phyloP scores from a whole-genome alignment of 352 stramenopile genomes.

The Globisporangium cystogenes region DNA sequence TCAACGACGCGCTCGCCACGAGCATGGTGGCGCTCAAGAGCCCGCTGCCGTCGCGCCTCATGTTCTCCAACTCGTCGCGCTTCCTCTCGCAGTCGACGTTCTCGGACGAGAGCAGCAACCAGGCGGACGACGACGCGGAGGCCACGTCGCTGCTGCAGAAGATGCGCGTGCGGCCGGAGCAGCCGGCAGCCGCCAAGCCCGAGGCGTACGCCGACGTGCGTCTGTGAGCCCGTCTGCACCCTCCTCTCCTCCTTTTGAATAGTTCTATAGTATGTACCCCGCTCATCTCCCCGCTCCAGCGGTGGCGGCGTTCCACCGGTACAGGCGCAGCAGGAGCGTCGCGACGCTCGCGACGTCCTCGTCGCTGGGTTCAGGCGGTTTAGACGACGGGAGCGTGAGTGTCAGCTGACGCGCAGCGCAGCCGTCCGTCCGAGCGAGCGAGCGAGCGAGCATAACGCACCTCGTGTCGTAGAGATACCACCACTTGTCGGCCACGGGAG shows the following conservation, averaged over 20 bases:
- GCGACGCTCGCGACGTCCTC: slow-evolving; percentile 32
- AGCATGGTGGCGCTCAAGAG: slow-evolving; percentile 37
- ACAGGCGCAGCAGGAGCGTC: slow-evolving; percentile 17
- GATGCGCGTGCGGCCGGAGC: slow-evolving; percentile 14
- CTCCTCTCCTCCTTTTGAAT: not conserved
- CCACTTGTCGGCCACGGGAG: slow-evolving; percentile 21
- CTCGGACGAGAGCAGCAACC: slow-evolving; percentile 31
- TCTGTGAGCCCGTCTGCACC: slow-evolving; percentile 23
- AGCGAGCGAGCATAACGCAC: slow-evolving; percentile 9
- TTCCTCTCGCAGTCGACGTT: slow-evolving; percentile 39
- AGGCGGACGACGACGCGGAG: slow-evolving; percentile 14
- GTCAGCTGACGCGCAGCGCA: too few species aligned
- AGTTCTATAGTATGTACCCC: not conserved
- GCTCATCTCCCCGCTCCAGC: not conserved
- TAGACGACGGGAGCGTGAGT: not conserved
- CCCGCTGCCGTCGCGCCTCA: slow-evolving; percentile 32
- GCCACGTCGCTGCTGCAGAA: slow-evolving; percentile 18
- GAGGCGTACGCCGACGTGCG: slow-evolving; percentile 47
- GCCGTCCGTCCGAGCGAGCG: too few species aligned
- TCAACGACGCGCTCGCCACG: slow-evolving; percentile 39
- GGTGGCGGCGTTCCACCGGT: slow-evolving; percentile 1
- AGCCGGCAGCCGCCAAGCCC: slow-evolving; percentile 13
- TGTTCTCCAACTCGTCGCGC: slow-evolving; percentile 27
- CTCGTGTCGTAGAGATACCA: slow-evolving; percentile 48
- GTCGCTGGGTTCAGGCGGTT: slow-evolving; percentile 34